Evolutionary conservation across 306 rosid species (phyloP).

Genomic region (Acmispon strigosus): DNA sequence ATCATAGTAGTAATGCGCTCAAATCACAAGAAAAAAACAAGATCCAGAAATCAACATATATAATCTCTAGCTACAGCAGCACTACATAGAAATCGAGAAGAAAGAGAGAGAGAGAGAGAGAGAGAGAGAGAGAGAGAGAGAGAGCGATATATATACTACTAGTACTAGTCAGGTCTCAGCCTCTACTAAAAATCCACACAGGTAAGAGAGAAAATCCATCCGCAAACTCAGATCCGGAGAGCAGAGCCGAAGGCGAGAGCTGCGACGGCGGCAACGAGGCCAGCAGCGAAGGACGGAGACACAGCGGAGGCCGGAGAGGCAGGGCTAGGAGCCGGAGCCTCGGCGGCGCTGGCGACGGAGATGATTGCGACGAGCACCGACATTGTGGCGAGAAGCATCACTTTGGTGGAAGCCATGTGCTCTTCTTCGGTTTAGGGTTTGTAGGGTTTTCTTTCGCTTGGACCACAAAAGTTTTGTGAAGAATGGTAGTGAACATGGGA

Average conservation of each 20-base stretch:
- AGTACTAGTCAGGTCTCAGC: slow-evolving; percentile 21
- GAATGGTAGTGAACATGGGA: neutral
- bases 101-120: neutral
- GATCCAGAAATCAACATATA: slow-evolving; percentile 18
- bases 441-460: slow-evolving; percentile 18
- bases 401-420: slow-evolving; percentile 55
- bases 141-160: slow-evolving; percentile 23
- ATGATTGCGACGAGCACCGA: slow-evolving; percentile 30
- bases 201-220: slow-evolving; percentile 11
- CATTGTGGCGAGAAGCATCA: slow-evolving; percentile 33
- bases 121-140: neutral
- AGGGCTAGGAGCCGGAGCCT: slow-evolving; percentile 82
- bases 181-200: slow-evolving; percentile 21
- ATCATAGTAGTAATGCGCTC: neutral
- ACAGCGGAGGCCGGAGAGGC: slow-evolving; percentile 40
- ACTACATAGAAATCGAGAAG: neutral
- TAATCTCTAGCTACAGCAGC: slow-evolving; percentile 1
- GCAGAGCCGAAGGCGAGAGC: slow-evolving; percentile 72
- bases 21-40: neutral
- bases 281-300: slow-evolving; percentile 52
- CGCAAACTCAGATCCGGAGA: slow-evolving; percentile 40
- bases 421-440: neutral
- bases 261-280: slow-evolving; percentile 28
- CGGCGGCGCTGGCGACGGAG: slow-evolving; percentile 31
- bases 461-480: neutral